A percentile compares a stretch with the other conserved stretches of the same genome.
phyloP scores from a whole-genome alignment of 345 rosid genomes.

The Fremontodendron californicum region DNA sequence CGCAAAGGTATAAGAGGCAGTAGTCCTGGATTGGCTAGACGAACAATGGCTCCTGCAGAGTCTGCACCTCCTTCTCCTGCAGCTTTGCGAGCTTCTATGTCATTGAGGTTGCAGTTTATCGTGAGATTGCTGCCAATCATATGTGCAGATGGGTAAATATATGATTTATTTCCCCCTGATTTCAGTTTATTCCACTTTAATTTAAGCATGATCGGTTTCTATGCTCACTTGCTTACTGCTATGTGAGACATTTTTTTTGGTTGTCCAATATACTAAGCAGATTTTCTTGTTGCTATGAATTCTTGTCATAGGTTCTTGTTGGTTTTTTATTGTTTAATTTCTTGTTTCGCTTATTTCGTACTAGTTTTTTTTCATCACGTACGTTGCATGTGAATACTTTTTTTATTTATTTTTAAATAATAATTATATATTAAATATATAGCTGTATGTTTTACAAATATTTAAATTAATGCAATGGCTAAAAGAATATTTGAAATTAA shows the following conservation, averaged over 20 bases:
- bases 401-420: too few relatives aligned
- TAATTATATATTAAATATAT: too few relatives aligned
- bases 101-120: constrained; percentile 77
- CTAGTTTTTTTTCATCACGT: too few relatives aligned
- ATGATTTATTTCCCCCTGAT: neutral
- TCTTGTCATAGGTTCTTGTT: neutral
- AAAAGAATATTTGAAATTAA: too few relatives aligned
- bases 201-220: neutral
- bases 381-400: too few relatives aligned
- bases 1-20: constrained; percentile 82
- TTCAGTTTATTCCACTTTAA: neutral
- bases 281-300: neutral
- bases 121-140: constrained; percentile 72
- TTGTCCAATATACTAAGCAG: neutral
- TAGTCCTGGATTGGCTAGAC: constrained; percentile 74
- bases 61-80: constrained; percentile 59
- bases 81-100: constrained; percentile 84
- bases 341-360: neutral
- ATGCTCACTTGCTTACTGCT: neutral
- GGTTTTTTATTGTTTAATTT: neutral
- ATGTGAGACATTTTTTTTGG: neutral
- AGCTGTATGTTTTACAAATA: too few relatives aligned
- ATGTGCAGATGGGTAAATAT: constrained; percentile 51
- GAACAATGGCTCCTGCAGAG: constrained; percentile 42
- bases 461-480: too few relatives aligned